Conservation (phyloP, 2,329 filamentous ascomycete species). For the Aspergillus sp. region DNA sequence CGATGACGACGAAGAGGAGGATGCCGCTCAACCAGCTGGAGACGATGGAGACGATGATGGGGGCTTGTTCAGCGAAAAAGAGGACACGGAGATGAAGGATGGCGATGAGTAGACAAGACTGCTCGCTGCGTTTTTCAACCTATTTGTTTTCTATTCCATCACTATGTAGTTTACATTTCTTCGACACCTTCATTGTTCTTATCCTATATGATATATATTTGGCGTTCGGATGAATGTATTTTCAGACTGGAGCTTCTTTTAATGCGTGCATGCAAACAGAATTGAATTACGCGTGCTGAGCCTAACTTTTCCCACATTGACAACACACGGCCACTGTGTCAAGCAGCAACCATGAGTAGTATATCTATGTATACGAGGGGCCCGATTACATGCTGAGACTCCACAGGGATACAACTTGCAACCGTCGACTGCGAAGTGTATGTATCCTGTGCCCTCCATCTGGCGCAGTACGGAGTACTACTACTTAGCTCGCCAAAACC, state of each 20-base stretch:
- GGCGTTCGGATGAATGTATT: conserved; percentile 11
- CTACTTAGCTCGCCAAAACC: too few relatives aligned
- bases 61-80: conserved; percentile 38
- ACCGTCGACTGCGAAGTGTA: too few relatives aligned
- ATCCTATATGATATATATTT: conserved; percentile 9
- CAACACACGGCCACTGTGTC: too few relatives aligned
- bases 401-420: too few relatives aligned
- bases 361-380: too few relatives aligned
- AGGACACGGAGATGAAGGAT: conserved; percentile 40
- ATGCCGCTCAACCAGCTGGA: conserved; percentile 27
- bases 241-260: neutral
- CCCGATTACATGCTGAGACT: too few relatives aligned
- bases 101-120: conserved; percentile 22
- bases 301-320: neutral
- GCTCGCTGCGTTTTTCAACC: conserved; percentile 8
- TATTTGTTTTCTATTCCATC: conserved; percentile 8
- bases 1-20: conserved; percentile 50
- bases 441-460: too few relatives aligned
- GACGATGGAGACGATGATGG: conserved; percentile 32
- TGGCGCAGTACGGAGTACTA: too few relatives aligned
- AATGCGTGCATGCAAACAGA: neutral
- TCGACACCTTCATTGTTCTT: conserved; percentile 11
- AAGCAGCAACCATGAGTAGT: too few relatives aligned
- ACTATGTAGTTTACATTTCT: conserved; percentile 17
- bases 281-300: neutral